These are phyloP conservation scores for Solanum bulbocastanum DNA, from an alignment of 257 asterid genomes.

Conservation along the genomic window DNA sequence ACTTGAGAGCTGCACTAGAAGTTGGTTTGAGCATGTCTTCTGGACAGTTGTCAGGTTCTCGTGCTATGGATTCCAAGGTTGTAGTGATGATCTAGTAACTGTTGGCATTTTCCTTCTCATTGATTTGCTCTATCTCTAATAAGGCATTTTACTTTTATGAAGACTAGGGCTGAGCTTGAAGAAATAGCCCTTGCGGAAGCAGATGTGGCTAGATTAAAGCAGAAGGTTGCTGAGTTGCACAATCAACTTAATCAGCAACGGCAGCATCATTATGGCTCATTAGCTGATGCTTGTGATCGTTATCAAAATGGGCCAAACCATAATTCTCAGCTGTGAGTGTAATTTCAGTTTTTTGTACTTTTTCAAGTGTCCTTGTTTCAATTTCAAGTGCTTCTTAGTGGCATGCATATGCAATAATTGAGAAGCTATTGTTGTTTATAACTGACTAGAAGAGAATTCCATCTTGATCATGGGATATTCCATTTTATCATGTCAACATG, in stretches of 20 bases:
- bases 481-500: neutral
- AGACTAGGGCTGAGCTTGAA: slow-evolving; percentile 98
- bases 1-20: slow-evolving; percentile 86
- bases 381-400: neutral
- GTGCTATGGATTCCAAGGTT: slow-evolving; percentile 93
- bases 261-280: slow-evolving; percentile 75
- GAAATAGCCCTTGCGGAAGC: slow-evolving; percentile 99
- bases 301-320: slow-evolving; percentile 45
- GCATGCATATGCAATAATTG: neutral
- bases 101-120: neutral
- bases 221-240: slow-evolving; percentile 95
- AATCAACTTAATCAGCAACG: slow-evolving; percentile 94
- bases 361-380: neutral
- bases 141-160: slow-evolving; percentile 5
- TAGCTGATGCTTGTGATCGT: slow-evolving; percentile 56
- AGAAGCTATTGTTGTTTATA: neutral
- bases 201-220: slow-evolving; percentile 90
- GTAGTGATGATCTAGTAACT: neutral
- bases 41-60: slow-evolving; percentile 70
- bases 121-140: neutral
- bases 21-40: slow-evolving; percentile 96
- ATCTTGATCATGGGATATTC: neutral
- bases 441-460: neutral
- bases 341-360: neutral
- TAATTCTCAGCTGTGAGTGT: slow-evolving; percentile 51